Conservation (phyloP, 106 monocot species). For the Apostasia shenzhenica region DNA sequence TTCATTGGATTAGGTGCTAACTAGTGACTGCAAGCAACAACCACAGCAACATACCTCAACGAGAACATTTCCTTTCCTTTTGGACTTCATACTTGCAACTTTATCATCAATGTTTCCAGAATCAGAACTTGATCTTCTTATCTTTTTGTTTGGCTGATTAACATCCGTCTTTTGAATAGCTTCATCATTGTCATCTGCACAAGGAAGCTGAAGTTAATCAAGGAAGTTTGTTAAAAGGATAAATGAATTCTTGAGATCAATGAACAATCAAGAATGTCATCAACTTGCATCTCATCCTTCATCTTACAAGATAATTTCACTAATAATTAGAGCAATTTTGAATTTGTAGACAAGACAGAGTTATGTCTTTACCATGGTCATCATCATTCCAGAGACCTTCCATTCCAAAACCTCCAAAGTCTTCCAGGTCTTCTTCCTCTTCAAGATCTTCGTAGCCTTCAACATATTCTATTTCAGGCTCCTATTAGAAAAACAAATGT, state of each 20-base stretch:
- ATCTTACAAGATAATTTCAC: not conserved
- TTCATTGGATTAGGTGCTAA: too few relatives aligned
- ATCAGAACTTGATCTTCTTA: constrained; percentile 15
- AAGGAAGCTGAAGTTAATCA: not conserved
- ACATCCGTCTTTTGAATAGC: constrained; percentile 20
- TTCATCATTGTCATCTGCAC: constrained; percentile 17
- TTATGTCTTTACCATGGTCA: constrained; percentile 15
- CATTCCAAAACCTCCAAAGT: constrained; percentile 47
- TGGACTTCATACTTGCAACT: constrained; percentile 13
- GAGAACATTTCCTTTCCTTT: constrained; percentile 41
- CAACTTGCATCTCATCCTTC: not conserved
- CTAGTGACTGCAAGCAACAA: not conserved
- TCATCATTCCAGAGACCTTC: constrained; percentile 21
- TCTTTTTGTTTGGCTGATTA: constrained; percentile 22
- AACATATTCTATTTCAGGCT: constrained; percentile 81
- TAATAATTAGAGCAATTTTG: not conserved
- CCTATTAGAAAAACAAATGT: constrained; percentile 22
- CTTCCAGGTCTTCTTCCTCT: constrained; percentile 90
- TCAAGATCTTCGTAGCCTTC: constrained; percentile 69
- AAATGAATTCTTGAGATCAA: not conserved
- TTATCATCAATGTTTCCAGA: constrained; percentile 9
- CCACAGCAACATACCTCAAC: constrained; percentile 29
- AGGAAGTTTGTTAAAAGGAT: not conserved
- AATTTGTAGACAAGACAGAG: too few relatives aligned
- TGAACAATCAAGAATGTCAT: not conserved